Base-by-base conservation (phyloP, 305 asterid species). In the Fraxinus greggii region DNA sequence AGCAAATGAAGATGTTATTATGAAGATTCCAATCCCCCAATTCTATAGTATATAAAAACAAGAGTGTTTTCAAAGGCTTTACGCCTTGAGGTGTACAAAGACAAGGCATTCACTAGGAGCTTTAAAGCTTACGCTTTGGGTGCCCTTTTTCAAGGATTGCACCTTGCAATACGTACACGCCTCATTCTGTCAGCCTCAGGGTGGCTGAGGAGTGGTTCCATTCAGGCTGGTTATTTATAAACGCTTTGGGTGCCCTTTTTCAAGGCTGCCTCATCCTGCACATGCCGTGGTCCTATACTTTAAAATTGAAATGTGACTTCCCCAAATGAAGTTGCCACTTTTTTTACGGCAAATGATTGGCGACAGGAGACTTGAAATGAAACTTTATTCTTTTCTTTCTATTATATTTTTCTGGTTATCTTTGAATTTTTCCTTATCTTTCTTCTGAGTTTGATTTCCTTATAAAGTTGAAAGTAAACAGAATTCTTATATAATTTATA, bases 1-100 rank as follows among this genome's bases (percentile, higher is more conserved):
- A 78, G n/a, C 81, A 75, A 78, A 21, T 0, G 5, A 77, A 79
- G 8, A 79, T 13, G 23, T 51, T 31, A 80, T n/a, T 28, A 67
- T 17, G 17, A 42, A 28, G 6, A 63, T 32, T 65, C 13, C 24
- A 7, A 72, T 8, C 54, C 5, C 74, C 59, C 23, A 19, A 10
- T 74, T 36, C 48, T 40, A n/a, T n/a, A 9, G 19, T 36, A 31
- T 31, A 72, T n/a, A 35, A 51, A 51, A 63, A 56, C 28, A 54
- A 19, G 32, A 76, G 26, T 29, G 17, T 54, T 36, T 19, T 51
- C 33, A 26, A 35, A 12, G 23, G 32, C n/a, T 10, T 10, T 65
- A 65, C 2, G 73, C 21, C 73, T 65, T 65, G 73, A 24, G 73
- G 21, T 12, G 35, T 19, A 26, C n/a, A 10, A 5, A 26, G 33